Evolutionary conservation across 2,329 filamentous ascomycete species (phyloP).

Genomic region (Penicillium sp.): DNA sequence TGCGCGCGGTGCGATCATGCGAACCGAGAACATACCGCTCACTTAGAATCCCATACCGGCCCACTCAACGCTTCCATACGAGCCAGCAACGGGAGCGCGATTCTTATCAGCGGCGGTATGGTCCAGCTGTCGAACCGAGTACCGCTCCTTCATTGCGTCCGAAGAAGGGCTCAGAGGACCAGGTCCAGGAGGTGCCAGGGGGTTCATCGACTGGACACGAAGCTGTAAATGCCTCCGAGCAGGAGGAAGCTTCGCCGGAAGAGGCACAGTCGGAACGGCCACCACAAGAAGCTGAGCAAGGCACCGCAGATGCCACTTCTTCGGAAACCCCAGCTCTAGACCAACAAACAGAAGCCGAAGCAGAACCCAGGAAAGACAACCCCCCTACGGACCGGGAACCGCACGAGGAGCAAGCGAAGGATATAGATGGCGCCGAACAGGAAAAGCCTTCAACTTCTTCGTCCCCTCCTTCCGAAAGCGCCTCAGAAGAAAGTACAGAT

Average conservation of each 20-base stretch:
- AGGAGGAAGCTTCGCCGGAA: constrained; percentile 7
- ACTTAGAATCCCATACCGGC: constrained; percentile 36
- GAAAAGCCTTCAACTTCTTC: constrained; percentile 12
- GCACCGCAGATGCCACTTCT: constrained; percentile 10
- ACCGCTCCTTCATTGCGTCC: constrained; percentile 39
- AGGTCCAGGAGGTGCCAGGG: constrained; percentile 16
- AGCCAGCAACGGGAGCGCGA: constrained; percentile 37
- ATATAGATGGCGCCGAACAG: constrained; percentile 15
- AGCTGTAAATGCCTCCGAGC: neutral
- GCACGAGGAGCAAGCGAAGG: constrained; percentile 20
- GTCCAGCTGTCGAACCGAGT: constrained; percentile 44
- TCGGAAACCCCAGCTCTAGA: constrained; percentile 10
- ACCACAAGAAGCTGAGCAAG: constrained; percentile 10
- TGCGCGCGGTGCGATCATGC: constrained; percentile 55
- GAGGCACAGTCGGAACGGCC: constrained; percentile 8
- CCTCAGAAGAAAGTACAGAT: constrained; percentile 17
- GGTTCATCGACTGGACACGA: constrained; percentile 9
- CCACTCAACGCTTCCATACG: constrained; percentile 38
- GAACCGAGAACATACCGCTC: constrained; percentile 45
- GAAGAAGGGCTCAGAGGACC: constrained; percentile 22
- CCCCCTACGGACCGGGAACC: constrained; percentile 19
- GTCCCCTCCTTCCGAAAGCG: constrained; percentile 5
- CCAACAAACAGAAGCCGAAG: constrained; percentile 9
- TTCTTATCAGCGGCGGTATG: constrained; percentile 46
- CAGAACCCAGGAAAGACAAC: constrained; percentile 15